phyloP scores from a whole-genome alignment of 2,329 filamentous ascomycete species.

The Xylariomycetidae sp. region DNA sequence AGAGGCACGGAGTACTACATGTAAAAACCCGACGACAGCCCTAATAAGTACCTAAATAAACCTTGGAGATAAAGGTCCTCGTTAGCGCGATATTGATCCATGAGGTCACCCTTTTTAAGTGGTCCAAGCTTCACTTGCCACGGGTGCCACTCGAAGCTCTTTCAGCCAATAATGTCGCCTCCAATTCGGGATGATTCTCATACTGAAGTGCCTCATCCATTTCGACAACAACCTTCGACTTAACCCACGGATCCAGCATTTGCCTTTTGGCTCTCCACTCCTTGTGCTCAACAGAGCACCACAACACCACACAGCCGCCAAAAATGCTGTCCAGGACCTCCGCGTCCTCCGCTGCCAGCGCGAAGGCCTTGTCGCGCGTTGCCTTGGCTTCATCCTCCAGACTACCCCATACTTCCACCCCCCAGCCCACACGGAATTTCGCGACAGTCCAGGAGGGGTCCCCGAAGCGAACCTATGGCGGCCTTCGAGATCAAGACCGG shows the following conservation, averaged over 20 bases:
- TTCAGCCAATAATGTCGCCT: conserved; percentile 17
- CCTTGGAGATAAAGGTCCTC: too few relatives aligned
- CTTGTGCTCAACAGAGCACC: conserved; percentile 32
- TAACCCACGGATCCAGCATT: conserved; percentile 9
- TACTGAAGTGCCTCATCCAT: conserved; percentile 27
- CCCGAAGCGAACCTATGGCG: conserved; percentile 72
- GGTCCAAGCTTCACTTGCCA: conserved; percentile 20
- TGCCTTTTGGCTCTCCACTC: conserved; percentile 25
- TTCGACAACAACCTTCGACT: conserved; percentile 9
- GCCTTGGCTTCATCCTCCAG: conserved; percentile 25
- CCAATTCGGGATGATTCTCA: conserved; percentile 18
- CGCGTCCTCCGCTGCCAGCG: conserved; percentile 35
- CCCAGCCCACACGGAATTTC: conserved; percentile 65
- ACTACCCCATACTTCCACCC: conserved; percentile 42
- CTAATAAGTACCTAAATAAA: too few relatives aligned
- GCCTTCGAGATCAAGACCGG: conserved; percentile 90
- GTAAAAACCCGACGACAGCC: too few relatives aligned
- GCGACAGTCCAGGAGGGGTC: conserved; percentile 74
- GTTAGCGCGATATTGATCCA: too few relatives aligned
- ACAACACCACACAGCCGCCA: conserved; percentile 18
- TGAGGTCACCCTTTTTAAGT: conserved; percentile 15
- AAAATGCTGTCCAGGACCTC: conserved; percentile 41
- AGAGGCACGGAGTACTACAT: too few relatives aligned
- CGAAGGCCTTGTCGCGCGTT: conserved; percentile 35
- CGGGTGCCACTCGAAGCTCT: conserved; percentile 11